Evolutionary conservation across 2,329 filamentous ascomycete species (phyloP), one percentile per base, ranked within the genome.

Genomic region (Calonectria naviculata): DNA sequence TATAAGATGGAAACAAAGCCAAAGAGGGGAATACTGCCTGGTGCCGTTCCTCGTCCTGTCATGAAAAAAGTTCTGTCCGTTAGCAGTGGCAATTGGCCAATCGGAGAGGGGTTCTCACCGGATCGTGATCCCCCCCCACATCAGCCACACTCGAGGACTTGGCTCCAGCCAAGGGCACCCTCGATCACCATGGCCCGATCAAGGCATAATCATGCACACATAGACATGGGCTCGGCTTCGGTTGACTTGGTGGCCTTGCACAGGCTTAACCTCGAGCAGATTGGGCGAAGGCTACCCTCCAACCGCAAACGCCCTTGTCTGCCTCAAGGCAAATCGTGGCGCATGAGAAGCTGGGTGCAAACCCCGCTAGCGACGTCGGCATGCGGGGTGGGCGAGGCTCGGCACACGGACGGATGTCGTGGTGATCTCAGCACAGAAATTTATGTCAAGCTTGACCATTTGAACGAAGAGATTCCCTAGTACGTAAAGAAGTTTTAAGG

Each of bases 71-170:
- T 58, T 24, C 31, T 15, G 5, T 44, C 10, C 10, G 28, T 15
- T 6, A 29, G 4, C 36, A 26, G 38, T 44, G 36, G 56, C 52
- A 44, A 69, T 69, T 69, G 67, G 42, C 49, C 67, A 69, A 69
- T 69, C 47, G 47, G 12, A 49, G 9, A 6, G 10, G n/a, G 21
- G 61, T 61, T 61, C 49, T 63, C 67, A 60, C 61, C 67, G 49
- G 61, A 69, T 52, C n/a, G n/a, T n/a, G n/a, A n/a, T n/a, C n/a
- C n/a, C n/a, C n/a, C 58, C 66, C 66, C 66, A 58, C 66, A 68
- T 21, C 38, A 42, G 24, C 56, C 56, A 61, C 56, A 61, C 38
- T 21, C n/a, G n/a, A 31, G 38, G 38, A 29, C 26, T 15, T 31
- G 9, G 15, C 36, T 47, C 63, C 63, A 49, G 63, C 29, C 63